phyloP scores from a whole-genome alignment of 164 flowering plant genomes.

The Magnolia sinica region DNA sequence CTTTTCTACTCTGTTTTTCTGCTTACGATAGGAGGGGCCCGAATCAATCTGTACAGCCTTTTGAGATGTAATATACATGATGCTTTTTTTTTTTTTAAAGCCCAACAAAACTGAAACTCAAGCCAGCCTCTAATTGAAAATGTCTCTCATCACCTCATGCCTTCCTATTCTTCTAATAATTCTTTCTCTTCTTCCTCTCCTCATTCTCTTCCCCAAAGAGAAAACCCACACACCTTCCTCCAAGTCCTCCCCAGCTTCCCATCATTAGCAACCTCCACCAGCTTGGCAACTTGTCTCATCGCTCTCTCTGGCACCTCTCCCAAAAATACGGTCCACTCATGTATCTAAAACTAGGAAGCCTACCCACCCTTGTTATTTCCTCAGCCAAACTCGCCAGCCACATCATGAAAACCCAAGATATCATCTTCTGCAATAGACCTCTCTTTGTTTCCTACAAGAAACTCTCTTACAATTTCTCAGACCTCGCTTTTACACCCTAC shows the following conservation, averaged over 20 bases:
- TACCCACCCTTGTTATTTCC: background rate
- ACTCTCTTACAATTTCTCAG: background rate
- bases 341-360: background rate
- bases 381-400: slow-evolving; percentile 3
- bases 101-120: too few relatives aligned
- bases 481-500: background rate
- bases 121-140: too few relatives aligned
- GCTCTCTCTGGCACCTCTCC: slow-evolving; percentile 13
- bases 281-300: slow-evolving; percentile 2
- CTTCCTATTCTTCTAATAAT: background rate
- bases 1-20: too few relatives aligned
- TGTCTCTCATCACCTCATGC: too few relatives aligned
- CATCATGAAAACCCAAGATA: slow-evolving; percentile 3
- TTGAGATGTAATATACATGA: too few relatives aligned
- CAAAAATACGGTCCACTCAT: slow-evolving; percentile 8
- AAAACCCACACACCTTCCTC: background rate
- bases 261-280: background rate
- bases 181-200: background rate
- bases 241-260: background rate
- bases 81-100: too few relatives aligned
- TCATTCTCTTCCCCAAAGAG: background rate
- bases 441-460: background rate
- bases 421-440: background rate
- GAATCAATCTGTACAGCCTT: too few relatives aligned
- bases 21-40: too few relatives aligned